A percentile compares a stretch with the other conserved stretches of the same genome.
Conservation (phyloP, 768 basidiomycete genomes). For the Collybiopsis confluens region DNA sequence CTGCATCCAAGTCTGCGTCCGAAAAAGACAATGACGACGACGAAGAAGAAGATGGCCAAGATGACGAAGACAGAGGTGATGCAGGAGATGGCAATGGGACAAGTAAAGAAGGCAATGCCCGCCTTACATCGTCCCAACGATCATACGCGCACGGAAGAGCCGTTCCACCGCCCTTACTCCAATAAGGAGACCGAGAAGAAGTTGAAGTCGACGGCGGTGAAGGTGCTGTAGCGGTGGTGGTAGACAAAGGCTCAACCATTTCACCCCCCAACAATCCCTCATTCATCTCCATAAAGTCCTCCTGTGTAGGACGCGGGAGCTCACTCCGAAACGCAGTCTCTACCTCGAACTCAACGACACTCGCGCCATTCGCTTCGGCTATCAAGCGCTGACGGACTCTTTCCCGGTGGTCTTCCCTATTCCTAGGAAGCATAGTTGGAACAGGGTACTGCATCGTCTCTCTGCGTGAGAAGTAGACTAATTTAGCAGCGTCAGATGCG, state of each 20-base stretch:
- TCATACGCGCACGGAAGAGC: neutral
- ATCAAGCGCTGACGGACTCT: constrained; percentile 9
- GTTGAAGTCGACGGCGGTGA: neutral
- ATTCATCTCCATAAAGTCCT: constrained; percentile 59
- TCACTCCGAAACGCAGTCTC: neutral
- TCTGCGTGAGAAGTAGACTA: constrained; percentile 57
- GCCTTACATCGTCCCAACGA: neutral
- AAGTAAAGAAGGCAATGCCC: neutral
- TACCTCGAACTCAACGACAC: neutral
- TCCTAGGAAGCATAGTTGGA: constrained; percentile 32
- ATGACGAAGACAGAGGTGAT: too few species aligned
- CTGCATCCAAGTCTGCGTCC: neutral
- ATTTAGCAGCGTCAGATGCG: constrained; percentile 52
- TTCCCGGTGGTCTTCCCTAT: constrained; percentile 23
- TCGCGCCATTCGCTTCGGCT: neutral
- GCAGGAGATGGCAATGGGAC: too few species aligned
- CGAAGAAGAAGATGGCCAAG: too few species aligned
- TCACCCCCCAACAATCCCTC: constrained; percentile 27
- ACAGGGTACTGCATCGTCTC: constrained; percentile 43
- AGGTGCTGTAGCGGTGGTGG: neutral
- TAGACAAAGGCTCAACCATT: constrained; percentile 13
- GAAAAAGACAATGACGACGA: neutral
- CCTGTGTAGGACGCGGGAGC: constrained; percentile 39
- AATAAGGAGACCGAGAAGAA: too few species aligned
- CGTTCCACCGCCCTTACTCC: neutral